Base-by-base conservation (phyloP, 2,329 filamentous ascomycete species). In the Penicillium italicum region DNA sequence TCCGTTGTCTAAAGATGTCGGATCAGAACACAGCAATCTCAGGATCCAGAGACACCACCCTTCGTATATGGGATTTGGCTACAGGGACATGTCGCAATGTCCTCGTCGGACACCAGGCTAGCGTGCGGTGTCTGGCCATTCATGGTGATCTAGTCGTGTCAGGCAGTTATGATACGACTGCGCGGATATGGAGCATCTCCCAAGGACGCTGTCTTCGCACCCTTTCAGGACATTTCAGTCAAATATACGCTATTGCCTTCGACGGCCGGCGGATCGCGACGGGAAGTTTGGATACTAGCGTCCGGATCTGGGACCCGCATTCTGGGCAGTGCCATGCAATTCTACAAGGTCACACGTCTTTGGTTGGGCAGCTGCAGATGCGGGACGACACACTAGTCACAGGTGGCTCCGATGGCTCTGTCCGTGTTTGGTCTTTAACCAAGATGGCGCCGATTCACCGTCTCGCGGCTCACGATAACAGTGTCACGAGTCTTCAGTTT, bases 211-310 rank as follows among this genome's bases (percentile, higher is more conserved):
- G 94, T 72, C 78, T 97, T 52, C 87, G 93, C 63, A 97, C 91
- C 0, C 80, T 99, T 37, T 87, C 88, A 42, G 94, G 94, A 0
- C 94, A 99, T 74, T 99, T 97, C 76, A 97, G 93, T 71, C 94
- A 99, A 71, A 99, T 99, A 56, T 99, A 99, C 72, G 94, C 94
- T 20, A 96, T 99, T 70, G 94, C 94, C 1, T 99, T 97, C 74
- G 94, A 99, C 71, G 94, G 94, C 37, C 87, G 87, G 64, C 85
- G 92, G 61, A 92, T 99, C 55, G 93, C 95, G 34, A 99, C 94
- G 10, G 94, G 94, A 49, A 97, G 92, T 73, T 79, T 99, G 59
- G 94, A 99, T 74, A 99, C 94, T 4, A 97, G 93, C 66, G 93
- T 99, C 26, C 83, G 94, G 61, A 95, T 99, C 60, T 99, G 94